Conservation (phyloP, 1,284 basidiomycete species). For the Schizophyllum amplum region DNA sequence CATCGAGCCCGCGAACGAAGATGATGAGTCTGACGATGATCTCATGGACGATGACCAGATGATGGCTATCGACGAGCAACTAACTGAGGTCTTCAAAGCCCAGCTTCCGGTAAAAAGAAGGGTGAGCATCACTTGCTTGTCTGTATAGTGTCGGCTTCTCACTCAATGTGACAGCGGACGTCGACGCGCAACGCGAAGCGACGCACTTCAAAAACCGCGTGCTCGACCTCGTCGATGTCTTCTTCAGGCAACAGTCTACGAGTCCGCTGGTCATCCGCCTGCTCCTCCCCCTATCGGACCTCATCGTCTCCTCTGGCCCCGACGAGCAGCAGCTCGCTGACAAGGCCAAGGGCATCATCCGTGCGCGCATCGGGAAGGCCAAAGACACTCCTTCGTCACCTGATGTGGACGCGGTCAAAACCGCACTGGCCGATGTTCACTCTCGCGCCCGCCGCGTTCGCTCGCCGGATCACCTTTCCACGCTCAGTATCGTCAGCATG, state of each 20-base stretch:
- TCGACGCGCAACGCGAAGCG: constrained; percentile 72
- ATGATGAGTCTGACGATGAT: constrained; percentile 47
- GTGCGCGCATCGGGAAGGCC: constrained; percentile 65
- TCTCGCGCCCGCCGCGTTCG: constrained; percentile 62
- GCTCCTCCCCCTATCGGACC: constrained; percentile 70
- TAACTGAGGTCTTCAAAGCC: constrained; percentile 82
- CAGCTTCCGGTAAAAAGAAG: constrained; percentile 52
- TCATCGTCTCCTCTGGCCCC: constrained; percentile 55
- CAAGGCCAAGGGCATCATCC: constrained; percentile 77
- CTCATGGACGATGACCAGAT: constrained; percentile 95
- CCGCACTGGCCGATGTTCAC: constrained; percentile 66
- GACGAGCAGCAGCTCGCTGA: constrained; percentile 83
- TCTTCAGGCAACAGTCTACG: constrained; percentile 67
- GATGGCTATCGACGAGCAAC: constrained; percentile 91
- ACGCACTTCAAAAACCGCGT: constrained; percentile 94
- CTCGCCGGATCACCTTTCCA: constrained; percentile 53
- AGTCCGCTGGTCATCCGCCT: constrained; percentile 62
- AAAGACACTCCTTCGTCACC: constrained; percentile 56
- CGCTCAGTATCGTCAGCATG: constrained; percentile 64
- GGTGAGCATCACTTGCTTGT: constrained; percentile 45
- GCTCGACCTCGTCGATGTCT: constrained; percentile 85
- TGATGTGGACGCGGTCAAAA: constrained; percentile 36
- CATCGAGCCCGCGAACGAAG: constrained; percentile 44
- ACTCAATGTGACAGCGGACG: constrained; percentile 27
- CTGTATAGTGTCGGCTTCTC: background rate